phyloP scores from a whole-genome alignment of 305 asterid species.

The Ilex paraguariensis region DNA sequence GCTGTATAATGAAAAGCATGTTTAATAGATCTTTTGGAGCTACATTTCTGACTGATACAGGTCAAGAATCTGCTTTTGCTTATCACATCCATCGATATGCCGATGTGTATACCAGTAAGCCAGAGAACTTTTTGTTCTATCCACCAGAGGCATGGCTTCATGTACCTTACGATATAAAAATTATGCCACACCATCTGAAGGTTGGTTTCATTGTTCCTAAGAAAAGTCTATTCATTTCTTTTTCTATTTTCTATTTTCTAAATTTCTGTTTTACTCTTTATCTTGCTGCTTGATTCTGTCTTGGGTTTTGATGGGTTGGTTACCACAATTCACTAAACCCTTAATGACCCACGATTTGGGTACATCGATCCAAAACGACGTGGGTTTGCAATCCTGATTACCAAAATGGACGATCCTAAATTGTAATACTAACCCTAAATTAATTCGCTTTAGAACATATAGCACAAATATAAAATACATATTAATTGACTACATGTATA shows the following conservation, averaged over 20 bases:
- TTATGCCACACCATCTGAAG: slow-evolving; percentile 98
- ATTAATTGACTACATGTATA: no score
- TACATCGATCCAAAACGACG: no score
- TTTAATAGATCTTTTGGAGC: slow-evolving; percentile 90
- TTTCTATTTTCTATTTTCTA: slow-evolving; percentile 9
- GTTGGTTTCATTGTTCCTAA: slow-evolving; percentile 31
- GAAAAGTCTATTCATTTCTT: neutral
- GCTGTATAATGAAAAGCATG: slow-evolving; percentile 71
- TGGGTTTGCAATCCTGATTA: no score
- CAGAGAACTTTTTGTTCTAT: slow-evolving; percentile 82
- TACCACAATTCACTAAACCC: no score
- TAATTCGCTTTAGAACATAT: no score
- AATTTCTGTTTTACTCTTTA: neutral
- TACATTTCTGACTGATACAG: slow-evolving; percentile 83
- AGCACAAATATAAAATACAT: no score
- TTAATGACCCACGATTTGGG: no score
- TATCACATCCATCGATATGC: slow-evolving; percentile 94
- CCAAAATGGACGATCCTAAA: no score
- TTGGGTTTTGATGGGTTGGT: neutral
- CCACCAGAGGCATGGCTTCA: slow-evolving; percentile 96
- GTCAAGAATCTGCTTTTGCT: slow-evolving; percentile 93
- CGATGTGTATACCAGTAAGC: slow-evolving; percentile 93
- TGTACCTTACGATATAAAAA: slow-evolving; percentile 83
- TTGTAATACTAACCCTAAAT: no score
- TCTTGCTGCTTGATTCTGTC: neutral